Evolutionary conservation across 768 basidiomycete genomes (phyloP).

Genomic region (Termitomyces eurrhizus): DNA sequence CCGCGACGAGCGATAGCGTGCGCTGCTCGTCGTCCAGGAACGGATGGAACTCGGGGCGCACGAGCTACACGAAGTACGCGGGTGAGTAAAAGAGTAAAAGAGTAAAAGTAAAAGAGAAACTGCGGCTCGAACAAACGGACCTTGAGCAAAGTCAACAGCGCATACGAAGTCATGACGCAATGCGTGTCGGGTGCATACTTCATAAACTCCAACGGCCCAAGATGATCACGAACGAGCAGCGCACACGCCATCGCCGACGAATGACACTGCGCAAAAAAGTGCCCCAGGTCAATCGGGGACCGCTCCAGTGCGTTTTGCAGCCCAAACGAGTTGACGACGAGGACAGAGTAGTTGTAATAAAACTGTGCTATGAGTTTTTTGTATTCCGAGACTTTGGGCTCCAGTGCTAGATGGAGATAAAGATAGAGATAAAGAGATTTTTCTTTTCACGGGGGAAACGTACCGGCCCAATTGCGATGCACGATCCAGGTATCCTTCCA

Average conservation of each 20-base stretch:
- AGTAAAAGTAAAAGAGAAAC: too few species aligned
- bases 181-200: conserved; percentile 87
- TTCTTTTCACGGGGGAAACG: too few species aligned
- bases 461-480: conserved; percentile 25
- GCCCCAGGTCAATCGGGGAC: conserved; percentile 64
- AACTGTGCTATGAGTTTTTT: conserved; percentile 56
- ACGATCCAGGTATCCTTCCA: conserved; percentile 57
- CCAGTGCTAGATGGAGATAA: conserved; percentile 1
- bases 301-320: conserved; percentile 93
- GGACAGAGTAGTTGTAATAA: conserved; percentile 80
- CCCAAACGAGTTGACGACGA: conserved; percentile 94
- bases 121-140: conserved; percentile 28
- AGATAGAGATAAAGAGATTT: too few species aligned
- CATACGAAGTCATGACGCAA: conserved; percentile 91
- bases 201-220: conserved; percentile 73
- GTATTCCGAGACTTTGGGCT: conserved; percentile 33
- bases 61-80: conserved; percentile 42
- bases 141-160: conserved; percentile 89
- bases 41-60: conserved; percentile 78
- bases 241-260: conserved; percentile 68
- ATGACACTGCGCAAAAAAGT: conserved; percentile 83
- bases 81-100: too few species aligned
- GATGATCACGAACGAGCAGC: conserved; percentile 68
- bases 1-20: conserved; percentile 66
- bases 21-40: conserved; percentile 73